These are phyloP conservation scores for Penicillium frequentans DNA, from an alignment of 2,329 filamentous ascomycete species.

Conservation along the genomic window DNA sequence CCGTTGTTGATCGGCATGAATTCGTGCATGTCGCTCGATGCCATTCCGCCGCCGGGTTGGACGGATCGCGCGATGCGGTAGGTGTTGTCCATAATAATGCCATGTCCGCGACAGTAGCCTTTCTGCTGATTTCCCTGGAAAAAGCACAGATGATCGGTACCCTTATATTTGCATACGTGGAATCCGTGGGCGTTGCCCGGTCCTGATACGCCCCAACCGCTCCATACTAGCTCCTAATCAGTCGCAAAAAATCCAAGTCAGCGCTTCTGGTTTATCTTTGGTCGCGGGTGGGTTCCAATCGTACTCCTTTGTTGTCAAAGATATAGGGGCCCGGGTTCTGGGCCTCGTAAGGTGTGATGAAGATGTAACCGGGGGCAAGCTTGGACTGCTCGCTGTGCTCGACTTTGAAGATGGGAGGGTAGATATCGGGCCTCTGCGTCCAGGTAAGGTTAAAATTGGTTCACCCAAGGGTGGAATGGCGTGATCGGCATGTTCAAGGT, in stretches of 20 bases:
- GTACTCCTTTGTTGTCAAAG: slow-evolving; percentile 51
- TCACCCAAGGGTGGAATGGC: not conserved
- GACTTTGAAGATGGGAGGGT: slow-evolving; percentile 35
- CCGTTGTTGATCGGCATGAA: slow-evolving; percentile 50
- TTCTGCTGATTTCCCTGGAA: slow-evolving; percentile 54
- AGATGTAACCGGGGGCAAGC: slow-evolving; percentile 51
- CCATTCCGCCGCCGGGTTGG: slow-evolving; percentile 39
- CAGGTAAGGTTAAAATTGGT: not conserved
- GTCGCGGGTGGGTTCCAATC: not conserved
- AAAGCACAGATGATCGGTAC: slow-evolving; percentile 52
- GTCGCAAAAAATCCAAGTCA: slow-evolving; percentile 8
- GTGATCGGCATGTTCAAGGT: not conserved
- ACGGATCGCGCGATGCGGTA: slow-evolving; percentile 53
- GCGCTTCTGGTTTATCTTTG: not conserved
- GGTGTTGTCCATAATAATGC: slow-evolving; percentile 52
- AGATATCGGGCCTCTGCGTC: slow-evolving; percentile 41
- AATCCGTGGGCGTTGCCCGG: slow-evolving; percentile 51
- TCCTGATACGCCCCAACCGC: slow-evolving; percentile 50
- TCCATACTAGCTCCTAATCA: slow-evolving; percentile 50
- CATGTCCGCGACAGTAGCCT: slow-evolving; percentile 54
- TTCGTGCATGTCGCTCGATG: slow-evolving; percentile 54
- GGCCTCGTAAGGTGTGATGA: slow-evolving; percentile 52
- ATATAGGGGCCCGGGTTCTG: slow-evolving; percentile 53
- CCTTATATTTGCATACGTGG: slow-evolving; percentile 51
- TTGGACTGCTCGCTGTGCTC: slow-evolving; percentile 30